Base-by-base conservation (phyloP, 345 rosid genomes). In the Citrus mangshanensis region DNA sequence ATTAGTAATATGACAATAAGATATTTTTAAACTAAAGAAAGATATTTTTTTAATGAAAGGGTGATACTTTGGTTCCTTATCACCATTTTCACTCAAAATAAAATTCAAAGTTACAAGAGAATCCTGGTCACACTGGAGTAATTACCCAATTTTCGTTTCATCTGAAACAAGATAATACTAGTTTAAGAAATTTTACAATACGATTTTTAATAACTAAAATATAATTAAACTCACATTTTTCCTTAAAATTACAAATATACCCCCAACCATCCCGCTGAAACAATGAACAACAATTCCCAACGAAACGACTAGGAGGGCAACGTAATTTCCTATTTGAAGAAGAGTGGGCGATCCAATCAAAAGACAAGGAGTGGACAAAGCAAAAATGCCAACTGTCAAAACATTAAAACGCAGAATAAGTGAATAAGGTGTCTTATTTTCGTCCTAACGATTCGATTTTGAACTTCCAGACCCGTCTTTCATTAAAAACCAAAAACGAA, bases 351-450 rank as follows among this genome's bases (percentile, higher is more conserved):
- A 16, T 27, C 18, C 38, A 62, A 74, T 62, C 27, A 74, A 77
- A 55, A 38, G 3, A 46, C 21, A 12, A 16, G 46, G 67, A 77
- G 72, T 37, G 80, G 74, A 62, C 4, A 49, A 9, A 78, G 73
- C 38, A 76, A 67, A 61, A 63, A 13, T 74, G 80, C 85, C 85
- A 81, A 7, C 83, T 74, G 69, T 72, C 67, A 54, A 21, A 70
- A 73, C 66, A 32, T 58, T 49, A 46, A 27, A 64, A 40, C 62
- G 67, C 51, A 70, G 55, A 79, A 49, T n/a, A 12, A 42, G 73
- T 28, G 54, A 32, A 54, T 32, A 56, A 7, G 62, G 14, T 30
- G 34, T 70, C 75, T 10, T 28, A 28, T 22, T 34, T 62, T 42
- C 4, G 32, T 19, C 21, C 5, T 24, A 3, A 46, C 35, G 18